phyloP scores from a whole-genome alignment of 495 filamentous ascomycete species.

The Neurospora cerealis region DNA sequence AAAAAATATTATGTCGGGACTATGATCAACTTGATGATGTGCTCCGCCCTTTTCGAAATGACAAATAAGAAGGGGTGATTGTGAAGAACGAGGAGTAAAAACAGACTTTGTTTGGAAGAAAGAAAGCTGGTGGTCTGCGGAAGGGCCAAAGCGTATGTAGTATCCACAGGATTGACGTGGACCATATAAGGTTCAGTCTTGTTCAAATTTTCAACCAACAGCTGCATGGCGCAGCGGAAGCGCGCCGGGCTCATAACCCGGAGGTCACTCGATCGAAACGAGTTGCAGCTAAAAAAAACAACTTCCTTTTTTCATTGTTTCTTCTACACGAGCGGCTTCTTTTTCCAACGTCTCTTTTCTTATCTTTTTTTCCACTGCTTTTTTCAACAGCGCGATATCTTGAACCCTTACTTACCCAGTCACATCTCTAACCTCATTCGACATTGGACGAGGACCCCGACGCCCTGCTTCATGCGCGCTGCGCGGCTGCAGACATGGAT shows the following conservation, averaged over 20 bases:
- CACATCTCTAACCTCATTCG: not conserved
- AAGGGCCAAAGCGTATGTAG: not conserved
- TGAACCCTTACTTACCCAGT: not conserved
- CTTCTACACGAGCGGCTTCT: not conserved
- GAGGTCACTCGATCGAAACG: conserved; percentile 9
- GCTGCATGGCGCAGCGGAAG: conserved; percentile 10
- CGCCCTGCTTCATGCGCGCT: not conserved
- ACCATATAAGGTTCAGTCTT: not conserved
- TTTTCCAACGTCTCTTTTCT: not conserved
- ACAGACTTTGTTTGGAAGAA: not conserved
- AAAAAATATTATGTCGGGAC: too few species aligned
- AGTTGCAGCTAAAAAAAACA: not conserved
- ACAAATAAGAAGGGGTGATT: too few species aligned
- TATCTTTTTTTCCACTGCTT: not conserved
- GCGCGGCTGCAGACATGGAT: not conserved
- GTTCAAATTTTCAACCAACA: not conserved
- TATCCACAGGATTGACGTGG: not conserved
- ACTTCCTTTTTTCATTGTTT: conserved; percentile 5
- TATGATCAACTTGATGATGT: too few species aligned
- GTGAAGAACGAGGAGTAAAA: not conserved
- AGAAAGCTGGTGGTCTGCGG: not conserved
- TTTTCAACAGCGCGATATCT: not conserved
- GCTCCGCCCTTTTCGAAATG: too few species aligned
- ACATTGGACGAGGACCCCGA: not conserved
- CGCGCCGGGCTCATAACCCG: conserved; percentile 10